Evolutionary conservation across 768 basidiomycete species (phyloP).

Genomic region (Suillus bovinus): DNA sequence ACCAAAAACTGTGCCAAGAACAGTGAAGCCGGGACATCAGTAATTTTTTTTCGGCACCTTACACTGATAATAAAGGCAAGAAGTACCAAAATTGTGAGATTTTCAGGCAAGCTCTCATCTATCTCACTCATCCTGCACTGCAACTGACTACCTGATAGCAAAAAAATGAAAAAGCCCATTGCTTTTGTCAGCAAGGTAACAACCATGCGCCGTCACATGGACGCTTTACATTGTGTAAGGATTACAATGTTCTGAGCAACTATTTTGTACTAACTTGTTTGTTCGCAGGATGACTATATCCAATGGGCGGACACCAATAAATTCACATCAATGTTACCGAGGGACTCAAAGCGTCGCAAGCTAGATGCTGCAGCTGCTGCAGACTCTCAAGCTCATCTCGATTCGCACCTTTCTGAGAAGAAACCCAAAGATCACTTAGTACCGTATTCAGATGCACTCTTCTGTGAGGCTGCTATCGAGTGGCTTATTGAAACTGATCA

Average conservation of each 20-base stretch:
- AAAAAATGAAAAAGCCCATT: neutral
- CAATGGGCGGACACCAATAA: too few relatives aligned
- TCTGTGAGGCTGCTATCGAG: constrained; percentile 32
- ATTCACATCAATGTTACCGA: too few relatives aligned
- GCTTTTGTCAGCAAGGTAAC: neutral
- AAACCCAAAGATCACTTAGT: constrained; percentile 19
- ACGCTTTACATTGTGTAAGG: neutral
- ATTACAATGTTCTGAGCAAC: too few relatives aligned
- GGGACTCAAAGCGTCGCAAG: too few relatives aligned
- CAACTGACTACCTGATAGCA: neutral
- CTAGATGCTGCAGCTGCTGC: too few relatives aligned
- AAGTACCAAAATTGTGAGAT: neutral
- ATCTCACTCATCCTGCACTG: neutral
- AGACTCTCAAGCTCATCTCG: neutral
- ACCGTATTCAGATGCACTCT: constrained; percentile 30
- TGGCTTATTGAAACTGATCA: constrained; percentile 43
- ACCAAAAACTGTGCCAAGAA: neutral
- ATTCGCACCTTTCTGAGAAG: neutral
- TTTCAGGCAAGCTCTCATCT: neutral
- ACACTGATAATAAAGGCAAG: neutral
- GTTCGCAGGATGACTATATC: neutral
- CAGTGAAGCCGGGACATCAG: neutral
- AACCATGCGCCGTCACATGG: neutral
- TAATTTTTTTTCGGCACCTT: neutral
- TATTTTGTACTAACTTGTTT: too few relatives aligned